Evolutionary conservation across 2,329 filamentous ascomycete species (phyloP), one percentile per base, ranked within the genome.

Genomic region (Myriosclerotinia duriaeana): DNA sequence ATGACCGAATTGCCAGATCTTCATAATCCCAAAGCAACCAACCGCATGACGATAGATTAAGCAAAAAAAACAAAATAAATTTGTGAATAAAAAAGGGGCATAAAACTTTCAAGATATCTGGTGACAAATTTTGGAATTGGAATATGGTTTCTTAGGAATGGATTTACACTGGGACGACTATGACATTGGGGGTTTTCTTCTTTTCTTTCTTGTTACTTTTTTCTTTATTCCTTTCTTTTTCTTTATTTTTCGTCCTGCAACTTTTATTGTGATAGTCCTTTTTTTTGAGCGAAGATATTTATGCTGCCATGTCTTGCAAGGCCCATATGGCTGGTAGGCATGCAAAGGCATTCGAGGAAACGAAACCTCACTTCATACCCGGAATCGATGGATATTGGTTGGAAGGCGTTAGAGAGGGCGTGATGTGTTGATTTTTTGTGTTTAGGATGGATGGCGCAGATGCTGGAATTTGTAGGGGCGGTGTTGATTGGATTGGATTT

Each of bases 31-130:
- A 61, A 78, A 80, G 36, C 73, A 77, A 54, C 78, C 80, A 78
- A 75, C 50, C 76, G 82, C 67, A 83, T 83, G 81, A 81, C 79
- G 64, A 83, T 83, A 72, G 81, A 83, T 72, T 83, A 64, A 40
- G 22, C 36, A 34, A 52, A 60, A 52, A 60, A 17, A 20, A 17
- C 20, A 34, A 34, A 34, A 34, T 34, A 26, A 26, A 26, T 26
- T 53, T 46, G 55, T 20, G 46, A 44, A 65, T 34, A 61, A 40
- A 53, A 60, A 61, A 26, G 9, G 54, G 30, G 30, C 58, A 38
- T 50, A 50, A 22, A 48, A 60, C 30, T 38, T 38, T 38, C 20
- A 50, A 60, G n/a, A 60, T 7, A 60, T 48, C 44, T 38, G 58
- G 14, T 60, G 22, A 38, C 34, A 60, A 26, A 60, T 38, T 38